Evolutionary conservation across 208 protist genomes (phyloP).

Genomic region (Leishmania tropica): DNA sequence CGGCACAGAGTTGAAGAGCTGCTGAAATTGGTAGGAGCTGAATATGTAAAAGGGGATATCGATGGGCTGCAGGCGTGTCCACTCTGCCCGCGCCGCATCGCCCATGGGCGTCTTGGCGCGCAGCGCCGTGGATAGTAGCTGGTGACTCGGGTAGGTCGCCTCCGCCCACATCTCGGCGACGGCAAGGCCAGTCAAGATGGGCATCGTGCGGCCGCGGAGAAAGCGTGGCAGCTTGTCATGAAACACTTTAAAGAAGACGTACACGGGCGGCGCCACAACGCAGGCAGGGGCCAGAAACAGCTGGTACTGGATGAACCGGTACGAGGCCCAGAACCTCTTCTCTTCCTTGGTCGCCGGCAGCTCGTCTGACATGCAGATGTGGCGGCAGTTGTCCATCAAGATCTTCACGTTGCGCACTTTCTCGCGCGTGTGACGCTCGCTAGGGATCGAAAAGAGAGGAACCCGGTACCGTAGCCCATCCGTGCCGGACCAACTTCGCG

Average conservation of each 20-base stretch:
- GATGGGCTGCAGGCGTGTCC: constrained; percentile 83
- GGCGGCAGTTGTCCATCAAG: constrained; percentile 90
- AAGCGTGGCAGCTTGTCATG: constrained; percentile 65
- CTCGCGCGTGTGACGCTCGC: constrained; percentile 82
- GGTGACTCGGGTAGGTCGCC: constrained; percentile 81
- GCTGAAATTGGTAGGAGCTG: constrained; percentile 82
- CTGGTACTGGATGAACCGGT: constrained; percentile 92
- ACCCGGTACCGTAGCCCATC: constrained; percentile 85
- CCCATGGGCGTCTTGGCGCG: constrained; percentile 88
- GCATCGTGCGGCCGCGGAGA: constrained; percentile 69
- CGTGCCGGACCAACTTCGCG: constrained; percentile 73
- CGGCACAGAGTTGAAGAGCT: constrained; percentile 74
- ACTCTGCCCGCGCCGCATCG: constrained; percentile 90
- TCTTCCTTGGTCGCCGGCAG: constrained; percentile 86
- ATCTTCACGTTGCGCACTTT: constrained; percentile 89
- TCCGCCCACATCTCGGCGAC: constrained; percentile 85
- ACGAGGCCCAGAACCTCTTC: constrained; percentile 86
- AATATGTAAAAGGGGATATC: constrained; percentile 87
- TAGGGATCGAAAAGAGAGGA: constrained; percentile 78
- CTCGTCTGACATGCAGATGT: constrained; percentile 81
- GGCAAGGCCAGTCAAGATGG: constrained; percentile 65
- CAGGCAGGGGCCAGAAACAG: constrained; percentile 78
- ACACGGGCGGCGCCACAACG: constrained; percentile 81
- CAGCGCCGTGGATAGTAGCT: constrained; percentile 80
- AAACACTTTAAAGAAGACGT: constrained; percentile 85